Evolutionary conservation across 257 asterid species (phyloP).

Genomic region (Mitragyna speciosa): DNA sequence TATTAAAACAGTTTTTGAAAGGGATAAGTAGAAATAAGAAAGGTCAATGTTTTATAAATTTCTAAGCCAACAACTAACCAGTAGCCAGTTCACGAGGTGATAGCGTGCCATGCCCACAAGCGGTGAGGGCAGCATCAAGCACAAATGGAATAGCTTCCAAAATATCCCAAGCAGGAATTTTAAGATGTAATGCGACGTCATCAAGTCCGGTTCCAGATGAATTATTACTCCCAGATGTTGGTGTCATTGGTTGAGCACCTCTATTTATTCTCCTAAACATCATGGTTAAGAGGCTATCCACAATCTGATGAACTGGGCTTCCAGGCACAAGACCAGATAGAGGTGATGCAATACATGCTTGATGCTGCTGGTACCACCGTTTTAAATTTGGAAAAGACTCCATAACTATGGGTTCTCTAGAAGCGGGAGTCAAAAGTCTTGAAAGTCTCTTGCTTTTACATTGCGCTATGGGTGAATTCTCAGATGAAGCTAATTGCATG

Average conservation of each 20-base stretch:
- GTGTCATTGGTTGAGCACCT: slow-evolving; percentile 57
- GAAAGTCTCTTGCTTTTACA: slow-evolving; percentile 48
- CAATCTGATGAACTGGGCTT: slow-evolving; percentile 82
- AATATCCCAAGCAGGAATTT: slow-evolving; percentile 98
- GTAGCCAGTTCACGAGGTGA: slow-evolving; percentile 96
- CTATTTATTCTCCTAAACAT: slow-evolving; percentile 75
- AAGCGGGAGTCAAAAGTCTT: slow-evolving; percentile 53
- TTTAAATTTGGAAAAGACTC: slow-evolving; percentile 90
- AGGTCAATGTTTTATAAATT: not conserved
- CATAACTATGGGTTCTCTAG: slow-evolving; percentile 61
- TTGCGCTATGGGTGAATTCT: slow-evolving; percentile 44
- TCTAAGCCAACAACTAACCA: slow-evolving; percentile 43
- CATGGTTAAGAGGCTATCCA: slow-evolving; percentile 78
- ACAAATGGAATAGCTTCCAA: slow-evolving; percentile 95
- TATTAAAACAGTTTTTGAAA: not conserved
- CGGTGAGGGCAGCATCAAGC: slow-evolving; percentile 96
- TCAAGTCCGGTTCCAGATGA: slow-evolving; percentile 74
- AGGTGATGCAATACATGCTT: slow-evolving; percentile 79
- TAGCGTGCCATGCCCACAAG: slow-evolving; percentile 82
- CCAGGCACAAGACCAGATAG: slow-evolving; percentile 91
- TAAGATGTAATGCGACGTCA: slow-evolving; percentile 60
- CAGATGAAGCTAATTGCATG: slow-evolving; percentile 57
- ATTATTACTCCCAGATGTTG: slow-evolving; percentile 77
- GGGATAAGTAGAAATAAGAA: not conserved
- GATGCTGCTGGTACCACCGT: slow-evolving; percentile 89